These are phyloP conservation scores for Aristolochia contorta DNA, from an alignment of 164 flowering plant species.

Conservation along the genomic window DNA sequence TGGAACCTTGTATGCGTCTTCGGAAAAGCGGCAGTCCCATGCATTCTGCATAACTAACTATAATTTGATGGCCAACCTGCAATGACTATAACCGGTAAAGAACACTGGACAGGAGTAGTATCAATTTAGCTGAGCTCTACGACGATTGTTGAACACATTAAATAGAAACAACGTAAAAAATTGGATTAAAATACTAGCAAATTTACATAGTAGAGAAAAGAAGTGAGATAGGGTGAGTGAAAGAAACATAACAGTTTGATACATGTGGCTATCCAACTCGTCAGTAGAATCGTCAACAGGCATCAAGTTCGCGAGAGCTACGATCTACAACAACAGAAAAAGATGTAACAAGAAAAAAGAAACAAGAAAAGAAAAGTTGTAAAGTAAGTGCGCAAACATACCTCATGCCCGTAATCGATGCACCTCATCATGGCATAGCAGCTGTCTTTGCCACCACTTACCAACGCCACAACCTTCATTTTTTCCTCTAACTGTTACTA, in stretches of 20 bases:
- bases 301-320: slow-evolving; percentile 90
- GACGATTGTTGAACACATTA: too few relatives aligned
- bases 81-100: neutral
- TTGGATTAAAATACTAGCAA: neutral
- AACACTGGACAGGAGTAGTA: neutral
- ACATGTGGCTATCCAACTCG: slow-evolving; percentile 95
- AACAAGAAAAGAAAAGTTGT: neutral
- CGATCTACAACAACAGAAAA: slow-evolving; percentile 38
- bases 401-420: slow-evolving; percentile 80
- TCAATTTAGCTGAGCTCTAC: neutral
- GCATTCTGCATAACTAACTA: slow-evolving; percentile 79
- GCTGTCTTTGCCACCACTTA: slow-evolving; percentile 98
- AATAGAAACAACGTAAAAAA: neutral
- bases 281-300: slow-evolving; percentile 81
- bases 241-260: slow-evolving; percentile 67
- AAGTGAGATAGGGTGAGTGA: neutral
- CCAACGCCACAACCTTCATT: slow-evolving; percentile 90
- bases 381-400: neutral
- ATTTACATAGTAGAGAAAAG: neutral
- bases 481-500: neutral
- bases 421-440: slow-evolving; percentile 95
- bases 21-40: slow-evolving; percentile 91
- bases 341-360: neutral
- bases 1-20: slow-evolving; percentile 80
- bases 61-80: slow-evolving; percentile 95